Conservation (phyloP, 176 grass and related monocot genomes). For the Zea luxurians region DNA sequence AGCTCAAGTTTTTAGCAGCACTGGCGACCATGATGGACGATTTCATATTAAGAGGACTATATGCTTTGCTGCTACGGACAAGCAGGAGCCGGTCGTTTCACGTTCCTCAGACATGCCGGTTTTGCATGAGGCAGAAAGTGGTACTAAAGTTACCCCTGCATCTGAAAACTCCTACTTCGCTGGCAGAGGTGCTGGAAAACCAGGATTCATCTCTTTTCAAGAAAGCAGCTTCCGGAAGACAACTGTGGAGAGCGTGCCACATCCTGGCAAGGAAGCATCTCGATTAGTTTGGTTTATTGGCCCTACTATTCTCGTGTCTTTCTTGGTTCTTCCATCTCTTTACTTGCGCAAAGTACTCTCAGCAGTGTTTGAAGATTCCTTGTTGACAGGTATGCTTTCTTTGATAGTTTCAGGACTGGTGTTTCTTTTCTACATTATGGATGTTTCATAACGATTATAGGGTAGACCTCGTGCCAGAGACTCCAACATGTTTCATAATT, state of each 20-base stretch:
- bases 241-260: slow-evolving; percentile 41
- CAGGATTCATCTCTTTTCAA: slow-evolving; percentile 83
- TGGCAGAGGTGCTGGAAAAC: slow-evolving; percentile 57
- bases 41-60: slow-evolving; percentile 33
- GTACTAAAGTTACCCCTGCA: slow-evolving; percentile 31
- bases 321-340: slow-evolving; percentile 87
- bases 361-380: slow-evolving; percentile 86
- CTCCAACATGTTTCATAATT: too few species aligned
- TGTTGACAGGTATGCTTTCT: slow-evolving; percentile 75
- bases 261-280: slow-evolving; percentile 59
- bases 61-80: slow-evolving; percentile 51
- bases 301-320: slow-evolving; percentile 77
- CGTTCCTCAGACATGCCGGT: slow-evolving; percentile 3
- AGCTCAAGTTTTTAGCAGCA: slow-evolving; percentile 36
- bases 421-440: background rate
- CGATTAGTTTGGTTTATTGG: slow-evolving; percentile 85
- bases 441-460: background rate
- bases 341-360: slow-evolving; percentile 90
- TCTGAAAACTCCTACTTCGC: slow-evolving; percentile 38
- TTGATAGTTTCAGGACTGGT: slow-evolving; percentile 27
- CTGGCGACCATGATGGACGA: slow-evolving; percentile 24
- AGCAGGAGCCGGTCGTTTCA: slow-evolving; percentile 39
- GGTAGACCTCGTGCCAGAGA: too few species aligned
- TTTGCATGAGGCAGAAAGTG: slow-evolving; percentile 29
- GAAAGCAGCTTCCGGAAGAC: slow-evolving; percentile 35